Evolutionary conservation across 108 stramenopile species (phyloP).

Genomic region (Nitzschia palea): DNA sequence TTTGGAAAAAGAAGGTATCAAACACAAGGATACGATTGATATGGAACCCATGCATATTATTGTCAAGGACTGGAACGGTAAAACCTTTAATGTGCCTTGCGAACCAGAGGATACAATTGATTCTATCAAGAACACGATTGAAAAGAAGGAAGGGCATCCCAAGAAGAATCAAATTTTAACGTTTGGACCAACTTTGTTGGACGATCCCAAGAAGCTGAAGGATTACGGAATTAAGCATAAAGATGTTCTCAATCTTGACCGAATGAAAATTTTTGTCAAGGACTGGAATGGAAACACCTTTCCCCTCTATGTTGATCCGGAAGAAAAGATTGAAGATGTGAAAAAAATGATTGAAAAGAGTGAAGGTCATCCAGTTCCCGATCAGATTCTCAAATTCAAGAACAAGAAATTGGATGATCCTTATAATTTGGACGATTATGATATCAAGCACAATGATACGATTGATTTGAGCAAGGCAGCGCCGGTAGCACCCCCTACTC

Average conservation of each 20-base stretch:
- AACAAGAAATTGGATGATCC: slow-evolving; percentile 9
- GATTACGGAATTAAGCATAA: slow-evolving; percentile 22
- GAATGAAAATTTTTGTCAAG: slow-evolving; percentile 26
- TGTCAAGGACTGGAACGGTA: slow-evolving; percentile 25
- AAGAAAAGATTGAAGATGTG: slow-evolving; percentile 20
- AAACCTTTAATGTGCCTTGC: slow-evolving; percentile 9
- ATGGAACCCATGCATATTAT: slow-evolving; percentile 31
- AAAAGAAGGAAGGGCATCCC: slow-evolving; percentile 19
- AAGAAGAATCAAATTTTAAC: slow-evolving; percentile 7
- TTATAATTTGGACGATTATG: slow-evolving; percentile 7
- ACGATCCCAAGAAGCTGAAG: slow-evolving; percentile 17
- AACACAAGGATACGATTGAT: slow-evolving; percentile 25
- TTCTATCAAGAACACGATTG: slow-evolving; percentile 18
- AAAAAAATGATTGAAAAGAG: slow-evolving; percentile 20
- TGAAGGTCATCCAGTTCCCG: slow-evolving; percentile 20
- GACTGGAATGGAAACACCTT: slow-evolving; percentile 28
- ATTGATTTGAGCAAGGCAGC: slow-evolving; percentile 18
- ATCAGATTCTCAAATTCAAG: slow-evolving; percentile 30
- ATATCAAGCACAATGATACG: slow-evolving; percentile 24
- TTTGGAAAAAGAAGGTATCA: slow-evolving; percentile 9
- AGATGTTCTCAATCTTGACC: slow-evolving; percentile 24
- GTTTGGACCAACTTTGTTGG: not conserved
- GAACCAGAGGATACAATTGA: slow-evolving; percentile 23
- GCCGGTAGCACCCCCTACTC: not conserved
- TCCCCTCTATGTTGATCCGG: slow-evolving; percentile 24